Evolutionary conservation across 208 protist genomes (phyloP).

Genomic region (Wallacemonas sp.): DNA sequence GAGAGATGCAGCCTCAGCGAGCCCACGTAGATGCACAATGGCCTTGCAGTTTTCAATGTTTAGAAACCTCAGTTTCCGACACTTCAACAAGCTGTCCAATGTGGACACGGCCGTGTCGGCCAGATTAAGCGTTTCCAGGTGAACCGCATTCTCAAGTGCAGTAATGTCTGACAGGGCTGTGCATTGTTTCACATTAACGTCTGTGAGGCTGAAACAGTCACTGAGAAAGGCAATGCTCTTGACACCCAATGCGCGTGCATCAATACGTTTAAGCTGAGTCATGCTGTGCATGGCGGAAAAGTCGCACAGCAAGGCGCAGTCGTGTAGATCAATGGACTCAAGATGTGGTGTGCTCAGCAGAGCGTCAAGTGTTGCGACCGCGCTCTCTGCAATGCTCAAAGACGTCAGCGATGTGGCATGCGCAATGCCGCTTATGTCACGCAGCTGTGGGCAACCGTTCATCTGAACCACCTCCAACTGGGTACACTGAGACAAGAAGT

Average conservation of each 20-base stretch:
- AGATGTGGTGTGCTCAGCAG: background rate
- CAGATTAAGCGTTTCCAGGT: background rate
- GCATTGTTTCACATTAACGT: background rate
- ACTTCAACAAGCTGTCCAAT: background rate
- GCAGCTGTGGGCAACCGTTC: background rate
- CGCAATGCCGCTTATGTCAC: background rate
- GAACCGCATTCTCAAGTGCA: background rate
- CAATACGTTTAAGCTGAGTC: background rate
- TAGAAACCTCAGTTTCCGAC: background rate
- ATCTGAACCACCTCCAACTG: background rate
- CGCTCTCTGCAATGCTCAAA: background rate
- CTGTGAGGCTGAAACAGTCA: background rate
- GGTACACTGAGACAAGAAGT: background rate
- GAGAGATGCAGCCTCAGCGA: background rate
- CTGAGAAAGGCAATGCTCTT: background rate
- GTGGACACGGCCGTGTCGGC: background rate
- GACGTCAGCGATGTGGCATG: background rate
- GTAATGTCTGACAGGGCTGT: background rate
- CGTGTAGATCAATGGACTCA: background rate
- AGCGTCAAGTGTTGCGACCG: background rate
- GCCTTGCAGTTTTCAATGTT: conserved; percentile 2
- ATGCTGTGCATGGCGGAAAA: background rate
- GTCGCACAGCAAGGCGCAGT: background rate
- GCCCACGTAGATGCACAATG: background rate
- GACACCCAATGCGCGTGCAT: background rate